Conservation (phyloP, 345 rosid genomes). For the Hypericum perforatum region DNA sequence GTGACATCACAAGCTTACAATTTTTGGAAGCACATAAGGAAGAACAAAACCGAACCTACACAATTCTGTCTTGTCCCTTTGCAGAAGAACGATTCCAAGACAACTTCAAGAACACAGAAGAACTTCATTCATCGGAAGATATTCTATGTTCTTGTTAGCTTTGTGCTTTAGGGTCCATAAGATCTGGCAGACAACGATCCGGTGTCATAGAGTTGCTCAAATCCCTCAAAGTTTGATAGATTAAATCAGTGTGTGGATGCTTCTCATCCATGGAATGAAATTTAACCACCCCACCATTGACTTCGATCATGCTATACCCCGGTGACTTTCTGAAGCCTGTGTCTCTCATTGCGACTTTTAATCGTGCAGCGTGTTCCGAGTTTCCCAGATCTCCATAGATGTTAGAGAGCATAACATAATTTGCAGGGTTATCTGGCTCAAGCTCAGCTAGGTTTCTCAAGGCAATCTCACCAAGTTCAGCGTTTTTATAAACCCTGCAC, state of each 20-base stretch:
- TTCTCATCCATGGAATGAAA: slow-evolving; percentile 70
- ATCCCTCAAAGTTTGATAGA: slow-evolving; percentile 41
- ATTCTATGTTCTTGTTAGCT: too few relatives aligned
- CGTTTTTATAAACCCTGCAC: slow-evolving; percentile 61
- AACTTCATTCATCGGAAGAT: too few relatives aligned
- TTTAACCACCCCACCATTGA: slow-evolving; percentile 44
- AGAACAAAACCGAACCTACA: too few relatives aligned
- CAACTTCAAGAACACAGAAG: too few relatives aligned
- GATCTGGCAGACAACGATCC: slow-evolving; percentile 3
- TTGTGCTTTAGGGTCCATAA: slow-evolving; percentile 1
- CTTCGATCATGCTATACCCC: slow-evolving; percentile 74
- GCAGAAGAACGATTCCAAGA: too few relatives aligned
- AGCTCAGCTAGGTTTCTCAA: slow-evolving; percentile 44
- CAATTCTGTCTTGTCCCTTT: too few relatives aligned
- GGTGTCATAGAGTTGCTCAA: slow-evolving; percentile 32
- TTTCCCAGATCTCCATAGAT: slow-evolving; percentile 60
- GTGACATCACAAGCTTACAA: too few relatives aligned
- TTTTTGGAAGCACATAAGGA: too few relatives aligned
- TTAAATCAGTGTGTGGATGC: slow-evolving; percentile 39
- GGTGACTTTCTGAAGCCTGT: slow-evolving; percentile 63
- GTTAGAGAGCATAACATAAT: slow-evolving; percentile 66
- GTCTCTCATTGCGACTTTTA: slow-evolving; percentile 73
- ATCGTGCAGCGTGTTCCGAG: slow-evolving; percentile 61
- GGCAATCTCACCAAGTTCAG: slow-evolving; percentile 61
- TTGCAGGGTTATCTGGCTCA: slow-evolving; percentile 67